Conservation (phyloP, 2,329 filamentous ascomycete species). For the Pseudovirgaria hyperparasitica region DNA sequence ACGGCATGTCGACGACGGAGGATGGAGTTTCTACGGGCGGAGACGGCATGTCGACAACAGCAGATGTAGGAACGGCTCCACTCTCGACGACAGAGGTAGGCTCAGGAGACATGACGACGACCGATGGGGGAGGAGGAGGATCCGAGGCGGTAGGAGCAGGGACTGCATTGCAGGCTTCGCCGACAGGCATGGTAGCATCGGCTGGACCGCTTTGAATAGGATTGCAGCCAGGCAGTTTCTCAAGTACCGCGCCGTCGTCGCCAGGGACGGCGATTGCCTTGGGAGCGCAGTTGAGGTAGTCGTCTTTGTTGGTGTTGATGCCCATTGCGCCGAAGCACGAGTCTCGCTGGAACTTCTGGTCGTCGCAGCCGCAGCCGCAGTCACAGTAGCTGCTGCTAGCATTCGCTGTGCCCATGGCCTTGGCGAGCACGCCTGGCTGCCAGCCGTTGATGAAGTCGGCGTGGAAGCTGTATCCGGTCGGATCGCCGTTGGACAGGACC, state of each 20-base stretch:
- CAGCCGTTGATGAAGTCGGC: conserved; percentile 26
- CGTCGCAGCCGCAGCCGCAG: conserved; percentile 24
- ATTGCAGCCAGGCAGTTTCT: conserved; percentile 25
- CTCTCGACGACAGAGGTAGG: no score
- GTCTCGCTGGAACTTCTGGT: conserved; percentile 22
- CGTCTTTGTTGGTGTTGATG: conserved; percentile 19
- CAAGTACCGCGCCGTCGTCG: conserved; percentile 10
- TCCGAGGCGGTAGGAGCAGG: no score
- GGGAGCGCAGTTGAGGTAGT: conserved; percentile 17
- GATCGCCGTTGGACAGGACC: conserved; percentile 23
- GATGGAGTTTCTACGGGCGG: no score
- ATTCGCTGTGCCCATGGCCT: no score
- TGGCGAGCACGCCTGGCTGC: conserved; percentile 22
- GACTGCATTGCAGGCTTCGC: no score
- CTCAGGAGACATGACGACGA: no score
- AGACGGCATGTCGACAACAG: no score
- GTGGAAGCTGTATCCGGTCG: conserved; percentile 24
- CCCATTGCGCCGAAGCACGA: conserved; percentile 22
- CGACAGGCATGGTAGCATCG: no score
- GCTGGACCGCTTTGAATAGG: conserved; percentile 23
- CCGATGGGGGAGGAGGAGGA: no score
- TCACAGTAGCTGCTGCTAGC: conserved; percentile 20
- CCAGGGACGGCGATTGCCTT: conserved; percentile 6
- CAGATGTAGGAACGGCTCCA: no score
- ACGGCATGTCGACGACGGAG: no score